A percentile compares a stretch with the other conserved stretches of the same genome.
phyloP scores from a whole-genome alignment of 139 green algal genomes.

The Picochlorum sp. region DNA sequence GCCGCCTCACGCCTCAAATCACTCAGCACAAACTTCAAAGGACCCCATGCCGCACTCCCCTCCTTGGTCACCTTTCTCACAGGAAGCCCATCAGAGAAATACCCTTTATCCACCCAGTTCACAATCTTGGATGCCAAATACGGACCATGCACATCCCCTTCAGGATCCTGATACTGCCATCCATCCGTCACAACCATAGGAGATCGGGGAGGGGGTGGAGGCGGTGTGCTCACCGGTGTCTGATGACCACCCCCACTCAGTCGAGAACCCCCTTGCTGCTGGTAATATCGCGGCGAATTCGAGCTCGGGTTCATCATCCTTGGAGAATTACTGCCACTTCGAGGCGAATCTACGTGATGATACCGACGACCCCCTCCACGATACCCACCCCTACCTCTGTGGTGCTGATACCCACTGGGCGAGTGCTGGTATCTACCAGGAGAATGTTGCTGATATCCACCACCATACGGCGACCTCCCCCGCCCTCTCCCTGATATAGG shows the following conservation, averaged over 20 bases:
- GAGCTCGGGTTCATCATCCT: too few species aligned
- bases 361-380: neutral
- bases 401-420: too few species aligned
- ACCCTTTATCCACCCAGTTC: slow-evolving; percentile 22
- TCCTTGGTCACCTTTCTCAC: slow-evolving; percentile 18
- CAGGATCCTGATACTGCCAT: slow-evolving; percentile 29
- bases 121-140: slow-evolving; percentile 24
- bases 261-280: too few species aligned
- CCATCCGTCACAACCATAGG: slow-evolving; percentile 14
- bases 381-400: neutral
- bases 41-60: slow-evolving; percentile 8
- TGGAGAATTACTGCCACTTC: neutral
- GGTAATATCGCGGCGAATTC: too few species aligned
- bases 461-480: too few species aligned
- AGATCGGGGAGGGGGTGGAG: neutral
- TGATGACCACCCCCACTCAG: too few species aligned
- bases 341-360: neutral
- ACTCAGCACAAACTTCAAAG: slow-evolving; percentile 15
- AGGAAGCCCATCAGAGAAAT: slow-evolving; percentile 12
- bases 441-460: too few species aligned
- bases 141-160: slow-evolving; percentile 21
- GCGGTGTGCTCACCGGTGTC: neutral
- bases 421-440: too few species aligned
- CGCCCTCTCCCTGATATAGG: too few species aligned
- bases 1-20: slow-evolving; percentile 21